A percentile compares a stretch with the other conserved stretches of the same genome.
Conservation (phyloP, 345 rosid species). For the Pistacia atlantica region DNA sequence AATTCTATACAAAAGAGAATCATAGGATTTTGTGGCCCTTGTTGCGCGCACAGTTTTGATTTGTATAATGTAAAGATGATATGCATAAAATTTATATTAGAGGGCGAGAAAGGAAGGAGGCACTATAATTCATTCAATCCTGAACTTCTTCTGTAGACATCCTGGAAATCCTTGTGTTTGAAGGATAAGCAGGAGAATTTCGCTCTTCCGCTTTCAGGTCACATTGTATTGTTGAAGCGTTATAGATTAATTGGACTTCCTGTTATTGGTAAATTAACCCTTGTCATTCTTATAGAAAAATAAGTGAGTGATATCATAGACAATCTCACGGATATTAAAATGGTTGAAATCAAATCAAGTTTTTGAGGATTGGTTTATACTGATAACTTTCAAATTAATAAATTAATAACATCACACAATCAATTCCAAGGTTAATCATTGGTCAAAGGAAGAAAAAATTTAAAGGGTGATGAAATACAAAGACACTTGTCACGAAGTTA, state of each 20-base stretch:
- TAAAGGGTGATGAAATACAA: too few species aligned
- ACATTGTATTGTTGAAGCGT: not conserved
- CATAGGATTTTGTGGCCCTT: constrained; percentile 15
- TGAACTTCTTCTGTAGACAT: not conserved
- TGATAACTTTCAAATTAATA: not conserved
- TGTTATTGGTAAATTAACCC: too few species aligned
- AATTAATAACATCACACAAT: too few species aligned
- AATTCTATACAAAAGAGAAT: constrained; percentile 14
- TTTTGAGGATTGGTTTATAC: too few species aligned
- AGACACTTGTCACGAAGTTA: too few species aligned
- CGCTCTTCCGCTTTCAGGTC: not conserved
- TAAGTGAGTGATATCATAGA: too few species aligned
- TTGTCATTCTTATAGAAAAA: too few species aligned
- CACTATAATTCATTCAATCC: not conserved
- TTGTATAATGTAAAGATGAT: constrained; percentile 18
- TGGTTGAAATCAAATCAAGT: too few species aligned
- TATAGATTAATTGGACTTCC: too few species aligned
- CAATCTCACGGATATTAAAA: too few species aligned
- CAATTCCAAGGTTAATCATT: too few species aligned
- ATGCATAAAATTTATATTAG: not conserved
- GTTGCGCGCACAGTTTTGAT: constrained; percentile 21
- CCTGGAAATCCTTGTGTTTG: not conserved
- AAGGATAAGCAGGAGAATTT: not conserved
- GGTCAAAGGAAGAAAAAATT: too few species aligned
- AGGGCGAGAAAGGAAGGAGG: not conserved